phyloP scores from a whole-genome alignment of 192 early-diverging fungal species.

The Dispira parvispora region DNA sequence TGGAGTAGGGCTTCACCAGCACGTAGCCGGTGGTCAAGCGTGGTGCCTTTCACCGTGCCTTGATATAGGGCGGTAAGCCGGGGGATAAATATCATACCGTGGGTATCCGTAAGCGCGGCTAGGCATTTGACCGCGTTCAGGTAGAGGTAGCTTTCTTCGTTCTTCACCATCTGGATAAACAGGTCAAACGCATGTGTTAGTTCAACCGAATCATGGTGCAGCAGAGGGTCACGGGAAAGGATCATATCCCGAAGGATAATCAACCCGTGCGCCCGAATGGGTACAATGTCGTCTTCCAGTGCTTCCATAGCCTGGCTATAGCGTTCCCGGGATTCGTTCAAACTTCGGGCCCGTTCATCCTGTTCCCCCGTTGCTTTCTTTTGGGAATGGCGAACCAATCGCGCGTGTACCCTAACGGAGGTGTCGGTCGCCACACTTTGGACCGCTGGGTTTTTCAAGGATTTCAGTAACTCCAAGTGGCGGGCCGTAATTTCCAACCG shows the following conservation, averaged over 20 bases:
- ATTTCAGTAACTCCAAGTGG: constrained; percentile 13
- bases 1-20: constrained; percentile 79
- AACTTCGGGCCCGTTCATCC: constrained; percentile 12
- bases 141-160: constrained; percentile 82
- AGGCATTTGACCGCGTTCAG: constrained; percentile 84
- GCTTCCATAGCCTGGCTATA: constrained; percentile 66
- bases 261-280: constrained; percentile 78
- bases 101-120: constrained; percentile 61
- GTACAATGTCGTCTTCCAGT: constrained; percentile 56
- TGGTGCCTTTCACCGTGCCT: constrained; percentile 15
- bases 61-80: constrained; percentile 54
- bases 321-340: constrained; percentile 28
- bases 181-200: constrained; percentile 50
- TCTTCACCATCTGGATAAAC: constrained; percentile 60
- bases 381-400: constrained; percentile 19
- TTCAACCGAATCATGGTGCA: constrained; percentile 29
- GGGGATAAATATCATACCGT: constrained; percentile 49
- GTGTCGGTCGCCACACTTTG: constrained; percentile 11
- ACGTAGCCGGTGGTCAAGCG: constrained; percentile 54
- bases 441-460: constrained; percentile 3
- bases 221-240: constrained; percentile 39
- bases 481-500: background rate
- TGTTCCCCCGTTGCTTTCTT: constrained; percentile 8
- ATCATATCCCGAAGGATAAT: constrained; percentile 67
- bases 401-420: constrained; percentile 15